A percentile compares a stretch with the other conserved stretches of the same genome.
phyloP scores from a whole-genome alignment of 371 early-diverging fungal species.

The Coemansia linderi region DNA sequence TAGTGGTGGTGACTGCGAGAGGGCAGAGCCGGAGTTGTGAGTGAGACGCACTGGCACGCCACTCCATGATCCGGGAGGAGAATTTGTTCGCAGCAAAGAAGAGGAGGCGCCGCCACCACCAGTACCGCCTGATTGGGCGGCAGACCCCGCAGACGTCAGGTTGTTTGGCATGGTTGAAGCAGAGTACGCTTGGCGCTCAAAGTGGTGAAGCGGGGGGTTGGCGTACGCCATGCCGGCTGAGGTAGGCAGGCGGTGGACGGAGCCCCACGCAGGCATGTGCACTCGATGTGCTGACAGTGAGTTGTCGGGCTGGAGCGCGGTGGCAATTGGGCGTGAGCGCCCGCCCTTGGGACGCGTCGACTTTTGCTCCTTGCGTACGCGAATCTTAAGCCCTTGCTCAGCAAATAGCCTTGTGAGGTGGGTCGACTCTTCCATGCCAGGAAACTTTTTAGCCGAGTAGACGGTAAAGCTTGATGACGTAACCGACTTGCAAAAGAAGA shows the following conservation, averaged over 20 bases:
- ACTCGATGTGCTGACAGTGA: constrained; percentile 12
- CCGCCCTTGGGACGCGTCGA: constrained; percentile 41
- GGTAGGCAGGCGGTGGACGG: constrained; percentile 19
- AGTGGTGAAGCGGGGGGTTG: constrained; percentile 13
- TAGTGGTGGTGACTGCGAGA: constrained; percentile 18
- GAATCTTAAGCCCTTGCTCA: constrained; percentile 93
- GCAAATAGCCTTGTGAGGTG: constrained; percentile 87
- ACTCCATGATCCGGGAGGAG: constrained; percentile 6
- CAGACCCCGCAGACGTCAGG: constrained; percentile 4
- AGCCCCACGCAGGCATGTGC: constrained; percentile 21
- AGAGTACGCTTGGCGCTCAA: constrained; percentile 13
- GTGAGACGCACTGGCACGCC: background rate
- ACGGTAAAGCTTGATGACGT: constrained; percentile 80
- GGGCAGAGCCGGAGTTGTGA: background rate
- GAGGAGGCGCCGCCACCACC: background rate
- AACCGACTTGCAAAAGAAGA: constrained; percentile 84
- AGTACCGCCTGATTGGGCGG: background rate
- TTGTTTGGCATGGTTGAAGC: constrained; percentile 10
- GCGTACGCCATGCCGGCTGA: constrained; percentile 19
- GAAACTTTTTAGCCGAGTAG: constrained; percentile 90
- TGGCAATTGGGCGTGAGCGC: constrained; percentile 46
- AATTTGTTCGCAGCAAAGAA: background rate
- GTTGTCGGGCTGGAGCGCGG: constrained; percentile 21
- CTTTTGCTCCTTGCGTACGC: constrained; percentile 71
- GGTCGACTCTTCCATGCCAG: constrained; percentile 94